A percentile compares a stretch with the other conserved stretches of the same genome.
These are phyloP conservation scores for Setaria viridis DNA, from an alignment of 202 grass and related monocot species.

Conservation along the genomic window DNA sequence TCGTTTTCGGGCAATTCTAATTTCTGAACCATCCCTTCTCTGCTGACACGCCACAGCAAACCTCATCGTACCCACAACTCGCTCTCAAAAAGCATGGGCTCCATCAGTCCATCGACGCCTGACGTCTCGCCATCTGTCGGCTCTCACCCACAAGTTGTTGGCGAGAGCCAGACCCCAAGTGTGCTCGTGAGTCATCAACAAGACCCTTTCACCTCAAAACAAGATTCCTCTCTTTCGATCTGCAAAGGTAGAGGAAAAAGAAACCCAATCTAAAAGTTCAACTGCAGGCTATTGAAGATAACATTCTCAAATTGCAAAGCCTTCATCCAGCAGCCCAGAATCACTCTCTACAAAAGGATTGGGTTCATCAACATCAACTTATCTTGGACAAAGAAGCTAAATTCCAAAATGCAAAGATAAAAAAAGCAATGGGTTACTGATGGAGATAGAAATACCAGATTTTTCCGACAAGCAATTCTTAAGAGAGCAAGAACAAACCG, in stretches of 20 bases:
- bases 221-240: not conserved
- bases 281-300: no score
- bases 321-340: no score
- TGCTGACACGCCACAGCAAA: not conserved
- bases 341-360: no score
- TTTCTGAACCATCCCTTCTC: not conserved
- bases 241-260: not conserved
- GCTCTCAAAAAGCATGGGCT: no score
- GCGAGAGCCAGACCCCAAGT: not conserved
- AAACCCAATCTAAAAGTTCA: not conserved
- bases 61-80: not conserved
- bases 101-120: no score
- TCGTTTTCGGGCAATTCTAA: not conserved
- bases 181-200: rapidly evolving
- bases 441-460: not conserved
- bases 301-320: no score
- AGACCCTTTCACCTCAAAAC: not conserved
- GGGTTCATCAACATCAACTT: not conserved
- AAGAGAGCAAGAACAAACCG: not conserved
- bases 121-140: no score
- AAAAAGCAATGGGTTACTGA: not conserved
- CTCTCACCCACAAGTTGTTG: not conserved
- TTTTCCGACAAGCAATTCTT: not conserved
- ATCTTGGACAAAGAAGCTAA: not conserved
- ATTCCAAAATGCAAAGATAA: not conserved